Conservation (phyloP, 2,329 filamentous ascomycete genomes). For the Hypoxylon sp. region DNA sequence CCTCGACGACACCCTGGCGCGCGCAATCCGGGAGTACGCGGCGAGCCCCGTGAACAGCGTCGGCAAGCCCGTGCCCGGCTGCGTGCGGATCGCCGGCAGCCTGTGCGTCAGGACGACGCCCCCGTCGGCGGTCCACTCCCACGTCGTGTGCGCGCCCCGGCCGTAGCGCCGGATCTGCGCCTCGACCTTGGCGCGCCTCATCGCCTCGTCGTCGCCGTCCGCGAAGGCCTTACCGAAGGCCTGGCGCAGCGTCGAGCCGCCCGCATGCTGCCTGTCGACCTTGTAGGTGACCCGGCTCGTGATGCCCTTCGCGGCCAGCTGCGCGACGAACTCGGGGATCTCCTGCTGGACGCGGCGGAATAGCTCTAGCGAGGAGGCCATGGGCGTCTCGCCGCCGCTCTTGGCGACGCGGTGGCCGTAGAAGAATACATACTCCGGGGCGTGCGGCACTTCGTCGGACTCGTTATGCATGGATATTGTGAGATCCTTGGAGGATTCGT, state of each 20-base stretch:
- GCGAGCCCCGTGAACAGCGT: constrained; percentile 61
- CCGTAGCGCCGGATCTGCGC: constrained; percentile 61
- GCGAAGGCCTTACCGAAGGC: constrained; percentile 61
- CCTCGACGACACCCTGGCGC: constrained; percentile 44
- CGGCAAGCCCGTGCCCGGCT: constrained; percentile 58
- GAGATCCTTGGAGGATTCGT: constrained; percentile 61
- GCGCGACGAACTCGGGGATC: constrained; percentile 59
- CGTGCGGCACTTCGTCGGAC: constrained; percentile 62
- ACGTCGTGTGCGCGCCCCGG: constrained; percentile 59
- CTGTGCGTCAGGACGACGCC: constrained; percentile 57
- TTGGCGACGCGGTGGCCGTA: constrained; percentile 57
- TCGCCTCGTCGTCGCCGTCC: constrained; percentile 58
- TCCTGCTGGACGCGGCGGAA: constrained; percentile 59
- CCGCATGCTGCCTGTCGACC: constrained; percentile 56
- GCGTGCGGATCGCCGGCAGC: constrained; percentile 60
- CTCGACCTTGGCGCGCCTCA: constrained; percentile 58
- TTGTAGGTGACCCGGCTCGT: constrained; percentile 55
- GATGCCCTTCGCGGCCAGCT: constrained; percentile 59
- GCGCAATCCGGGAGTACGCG: constrained; percentile 56
- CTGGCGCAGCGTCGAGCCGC: constrained; percentile 58
- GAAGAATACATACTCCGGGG: constrained; percentile 64
- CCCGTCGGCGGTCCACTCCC: constrained; percentile 60
- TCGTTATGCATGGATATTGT: constrained; percentile 65
- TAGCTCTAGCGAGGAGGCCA: constrained; percentile 61
- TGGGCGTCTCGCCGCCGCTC: constrained; percentile 56